Base-by-base conservation (phyloP, 2,329 filamentous ascomycete genomes). In the Pseudocercospora crystallina region DNA sequence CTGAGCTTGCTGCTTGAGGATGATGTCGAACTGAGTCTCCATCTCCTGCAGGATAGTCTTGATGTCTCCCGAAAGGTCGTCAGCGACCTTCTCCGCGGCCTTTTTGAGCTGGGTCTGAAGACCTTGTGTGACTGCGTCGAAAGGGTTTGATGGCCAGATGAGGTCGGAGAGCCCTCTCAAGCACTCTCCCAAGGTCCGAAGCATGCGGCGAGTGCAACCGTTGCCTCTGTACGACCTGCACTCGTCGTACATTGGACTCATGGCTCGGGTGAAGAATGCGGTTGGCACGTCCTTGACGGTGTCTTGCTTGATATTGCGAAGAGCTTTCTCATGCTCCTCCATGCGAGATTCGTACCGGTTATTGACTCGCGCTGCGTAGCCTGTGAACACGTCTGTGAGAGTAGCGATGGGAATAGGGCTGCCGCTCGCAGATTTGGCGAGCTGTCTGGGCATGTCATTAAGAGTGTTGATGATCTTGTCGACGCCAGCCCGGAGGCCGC, bases 171-270 rank as follows among this genome's bases (percentile, higher is more conserved):
- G 20, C 3, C 20, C 20, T 26, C 20, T 26, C 7, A 26, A 7
- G 7, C 20, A 26, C 5, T 1, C 8, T 15, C 39, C 14, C 2
- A 50, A 11, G 1, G 31, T 34, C 5, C 11, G n/a, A 9, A 49
- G 40, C 45, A 45, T 45, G 29, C 30, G 43, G 11, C 2, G 8
- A n/a, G 40, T 52, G 7, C 17, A 42, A 17, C 58, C 59, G 1
- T 39, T 30, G n/a, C 51, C 51, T 7, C 8, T 15, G 5, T 29
- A 12, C 8, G 13, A 17, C 5, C 45, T 51, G 57, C 58, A 60
- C 3, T 20, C 35, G 5, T 59, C 44, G 53, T 65, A 65, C 34
- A 54, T 49, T 13, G n/a, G 33, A 1, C 13, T 11, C 49, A 63
- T 61, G 1, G 53, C 46, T 4, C 29, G 0, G 12, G 42, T 48